Conservation (phyloP, 1,139 yeast genomes). For the Taphrina confusa region DNA sequence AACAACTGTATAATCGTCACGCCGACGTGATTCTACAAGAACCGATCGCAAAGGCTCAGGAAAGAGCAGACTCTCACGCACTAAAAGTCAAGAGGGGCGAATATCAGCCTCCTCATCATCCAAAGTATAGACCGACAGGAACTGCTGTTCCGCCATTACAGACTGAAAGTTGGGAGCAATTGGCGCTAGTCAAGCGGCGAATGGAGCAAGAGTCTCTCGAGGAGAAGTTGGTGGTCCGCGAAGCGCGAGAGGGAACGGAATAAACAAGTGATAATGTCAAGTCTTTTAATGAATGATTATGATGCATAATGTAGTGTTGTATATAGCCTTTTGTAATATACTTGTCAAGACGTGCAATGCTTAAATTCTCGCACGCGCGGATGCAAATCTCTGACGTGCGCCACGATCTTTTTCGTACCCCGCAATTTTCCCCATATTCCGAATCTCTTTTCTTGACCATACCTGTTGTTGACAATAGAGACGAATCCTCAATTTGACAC, state of each 20-base stretch:
- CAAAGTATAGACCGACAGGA: constrained; percentile 21
- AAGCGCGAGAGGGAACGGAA: not conserved
- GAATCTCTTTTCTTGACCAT: no score
- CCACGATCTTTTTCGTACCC: no score
- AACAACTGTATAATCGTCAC: constrained; percentile 14
- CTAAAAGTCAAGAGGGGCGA: constrained; percentile 18
- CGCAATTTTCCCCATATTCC: no score
- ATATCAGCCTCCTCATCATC: constrained; percentile 24
- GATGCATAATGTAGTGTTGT: no score
- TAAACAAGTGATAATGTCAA: no score
- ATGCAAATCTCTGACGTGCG: no score
- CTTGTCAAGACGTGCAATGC: no score
- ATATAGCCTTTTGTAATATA: no score
- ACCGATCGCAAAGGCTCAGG: constrained; percentile 11
- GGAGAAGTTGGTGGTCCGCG: not conserved
- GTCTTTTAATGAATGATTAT: no score
- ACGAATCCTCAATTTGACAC: no score
- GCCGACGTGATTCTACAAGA: constrained; percentile 12
- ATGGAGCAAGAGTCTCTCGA: constrained; percentile 38
- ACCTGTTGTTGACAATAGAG: no score
- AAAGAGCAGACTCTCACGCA: constrained; percentile 4
- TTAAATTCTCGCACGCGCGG: no score
- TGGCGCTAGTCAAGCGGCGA: constrained; percentile 12
- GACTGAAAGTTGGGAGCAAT: constrained; percentile 1
- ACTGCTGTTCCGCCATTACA: constrained; percentile 10